A percentile compares a stretch with the other conserved stretches of the same genome.
These are phyloP conservation scores for Cercospora zeae-maydis DNA, from an alignment of 2,329 filamentous ascomycete genomes.

Conservation along the genomic window DNA sequence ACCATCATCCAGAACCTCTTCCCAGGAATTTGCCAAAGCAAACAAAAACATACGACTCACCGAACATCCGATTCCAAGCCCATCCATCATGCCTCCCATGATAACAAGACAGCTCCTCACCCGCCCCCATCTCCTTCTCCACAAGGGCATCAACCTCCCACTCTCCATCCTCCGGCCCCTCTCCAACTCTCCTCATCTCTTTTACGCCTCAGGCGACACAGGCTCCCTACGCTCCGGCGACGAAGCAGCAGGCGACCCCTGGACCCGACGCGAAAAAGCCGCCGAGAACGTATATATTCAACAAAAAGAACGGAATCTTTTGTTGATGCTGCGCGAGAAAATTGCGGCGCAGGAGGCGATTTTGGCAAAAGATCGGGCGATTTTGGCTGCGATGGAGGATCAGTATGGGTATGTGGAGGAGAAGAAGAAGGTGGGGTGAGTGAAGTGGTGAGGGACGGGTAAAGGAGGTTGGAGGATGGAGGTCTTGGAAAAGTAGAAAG, in stretches of 20 bases:
- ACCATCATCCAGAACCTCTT: not conserved
- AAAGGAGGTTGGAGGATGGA: not conserved
- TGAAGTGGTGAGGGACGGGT: not conserved
- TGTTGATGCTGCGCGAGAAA: conserved; percentile 61
- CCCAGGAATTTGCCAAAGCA: not conserved
- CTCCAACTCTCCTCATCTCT: not conserved
- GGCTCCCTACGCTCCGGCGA: conserved; percentile 33
- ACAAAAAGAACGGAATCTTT: conserved; percentile 78
- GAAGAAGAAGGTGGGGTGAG: not conserved
- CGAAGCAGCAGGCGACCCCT: conserved; percentile 58
- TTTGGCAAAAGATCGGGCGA: conserved; percentile 16
- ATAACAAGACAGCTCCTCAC: not conserved
- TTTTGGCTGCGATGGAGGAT: conserved; percentile 16
- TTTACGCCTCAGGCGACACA: conserved; percentile 36
- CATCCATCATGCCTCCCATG: not conserved
- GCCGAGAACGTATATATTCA: conserved; percentile 77
- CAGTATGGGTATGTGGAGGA: conserved; percentile 3
- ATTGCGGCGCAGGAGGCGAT: conserved; percentile 65
- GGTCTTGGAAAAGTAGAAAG: not conserved
- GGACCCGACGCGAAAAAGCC: conserved; percentile 81
- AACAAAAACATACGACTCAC: not conserved
- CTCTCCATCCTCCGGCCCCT: not conserved
- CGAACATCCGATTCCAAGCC: not conserved
- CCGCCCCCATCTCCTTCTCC: not conserved
- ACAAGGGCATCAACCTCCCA: not conserved